Evolutionary conservation across 169 alveolate species (phyloP).

Genomic region (Plasmodium vivax): DNA sequence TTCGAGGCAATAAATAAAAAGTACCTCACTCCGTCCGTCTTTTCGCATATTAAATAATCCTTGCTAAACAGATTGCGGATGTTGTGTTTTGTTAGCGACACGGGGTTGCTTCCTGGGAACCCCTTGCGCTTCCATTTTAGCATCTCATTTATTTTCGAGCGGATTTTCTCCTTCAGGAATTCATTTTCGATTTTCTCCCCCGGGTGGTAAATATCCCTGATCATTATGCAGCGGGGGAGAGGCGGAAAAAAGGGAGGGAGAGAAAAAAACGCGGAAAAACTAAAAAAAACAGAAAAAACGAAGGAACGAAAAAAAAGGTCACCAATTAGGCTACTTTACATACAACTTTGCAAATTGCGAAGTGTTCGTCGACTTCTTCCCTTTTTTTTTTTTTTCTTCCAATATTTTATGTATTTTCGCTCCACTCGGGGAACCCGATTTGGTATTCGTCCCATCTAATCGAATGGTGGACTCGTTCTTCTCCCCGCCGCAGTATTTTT

Average conservation of each 20-base stretch:
- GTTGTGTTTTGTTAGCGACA: constrained; percentile 83
- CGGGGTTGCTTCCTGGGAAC: constrained; percentile 93
- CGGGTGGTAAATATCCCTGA: constrained; percentile 30
- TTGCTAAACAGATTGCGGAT: constrained; percentile 78
- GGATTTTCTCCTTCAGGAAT: constrained; percentile 66
- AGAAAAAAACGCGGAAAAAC: background rate
- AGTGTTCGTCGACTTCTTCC: background rate
- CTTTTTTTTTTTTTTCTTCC: background rate
- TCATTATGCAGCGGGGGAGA: background rate
- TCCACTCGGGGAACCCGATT: background rate
- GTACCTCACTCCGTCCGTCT: constrained; percentile 92
- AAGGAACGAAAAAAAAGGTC: background rate
- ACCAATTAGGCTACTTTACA: background rate
- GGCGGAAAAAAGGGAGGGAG: background rate
- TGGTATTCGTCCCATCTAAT: background rate
- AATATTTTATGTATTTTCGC: background rate
- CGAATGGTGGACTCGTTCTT: background rate
- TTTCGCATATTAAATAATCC: constrained; percentile 92
- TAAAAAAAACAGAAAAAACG: background rate
- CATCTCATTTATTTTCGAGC: constrained; percentile 79
- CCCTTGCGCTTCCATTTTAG: constrained; percentile 89
- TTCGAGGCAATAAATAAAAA: constrained; percentile 89
- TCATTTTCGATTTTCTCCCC: constrained; percentile 74
- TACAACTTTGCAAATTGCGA: background rate
- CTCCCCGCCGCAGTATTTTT: background rate